Evolutionary conservation across 2,329 filamentous ascomycete species (phyloP).

Genomic region (Neocucurbitaria cava): DNA sequence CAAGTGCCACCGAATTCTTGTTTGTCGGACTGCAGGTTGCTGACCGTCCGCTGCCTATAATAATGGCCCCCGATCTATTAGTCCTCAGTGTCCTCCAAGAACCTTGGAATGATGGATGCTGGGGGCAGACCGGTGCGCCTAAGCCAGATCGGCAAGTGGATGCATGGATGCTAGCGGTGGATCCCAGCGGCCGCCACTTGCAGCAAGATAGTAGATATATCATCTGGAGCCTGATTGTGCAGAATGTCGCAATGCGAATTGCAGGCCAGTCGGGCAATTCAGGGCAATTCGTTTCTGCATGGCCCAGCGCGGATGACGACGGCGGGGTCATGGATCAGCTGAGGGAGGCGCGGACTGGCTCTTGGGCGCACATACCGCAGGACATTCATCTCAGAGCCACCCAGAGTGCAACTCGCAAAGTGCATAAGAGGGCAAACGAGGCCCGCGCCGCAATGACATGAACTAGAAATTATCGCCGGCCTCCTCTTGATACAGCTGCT

Average conservation of each 20-base stretch:
- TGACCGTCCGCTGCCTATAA: neutral
- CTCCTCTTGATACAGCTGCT: constrained; percentile 1
- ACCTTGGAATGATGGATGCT: neutral
- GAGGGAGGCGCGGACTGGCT: neutral
- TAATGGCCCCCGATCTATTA: neutral
- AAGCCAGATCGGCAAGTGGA: neutral
- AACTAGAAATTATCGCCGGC: constrained; percentile 2
- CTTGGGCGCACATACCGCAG: neutral
- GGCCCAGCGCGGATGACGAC: too few relatives aligned
- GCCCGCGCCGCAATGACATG: neutral
- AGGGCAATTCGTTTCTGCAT: neutral
- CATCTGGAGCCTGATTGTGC: neutral
- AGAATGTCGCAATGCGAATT: neutral
- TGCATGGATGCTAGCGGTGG: neutral
- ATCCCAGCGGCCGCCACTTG: neutral
- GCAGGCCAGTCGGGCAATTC: neutral
- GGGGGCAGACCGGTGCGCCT: neutral
- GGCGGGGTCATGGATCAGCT: neutral
- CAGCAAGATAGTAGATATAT: neutral
- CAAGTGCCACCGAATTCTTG: constrained; percentile 1
- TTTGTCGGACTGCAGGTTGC: constrained; percentile 1
- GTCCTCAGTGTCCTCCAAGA: neutral
- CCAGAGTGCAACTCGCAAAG: neutral
- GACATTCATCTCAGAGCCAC: neutral
- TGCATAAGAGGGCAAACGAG: constrained; percentile 6